phyloP scores from a whole-genome alignment of 208 protist genomes.

The Crithidia thermophila region DNA sequence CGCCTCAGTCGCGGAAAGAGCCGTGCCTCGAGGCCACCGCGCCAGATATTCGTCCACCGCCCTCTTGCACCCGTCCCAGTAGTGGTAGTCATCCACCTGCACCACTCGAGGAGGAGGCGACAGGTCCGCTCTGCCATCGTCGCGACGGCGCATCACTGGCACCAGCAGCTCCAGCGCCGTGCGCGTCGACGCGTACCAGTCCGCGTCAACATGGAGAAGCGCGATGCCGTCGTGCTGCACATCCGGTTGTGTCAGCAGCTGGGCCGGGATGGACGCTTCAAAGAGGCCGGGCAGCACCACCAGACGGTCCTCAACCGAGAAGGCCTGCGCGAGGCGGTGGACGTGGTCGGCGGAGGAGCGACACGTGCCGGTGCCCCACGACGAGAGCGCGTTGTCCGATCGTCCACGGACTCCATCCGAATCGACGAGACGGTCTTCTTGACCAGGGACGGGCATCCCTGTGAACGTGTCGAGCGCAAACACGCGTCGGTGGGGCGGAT shows the following conservation, averaged over 20 bases:
- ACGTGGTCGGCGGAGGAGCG: slow-evolving; percentile 41
- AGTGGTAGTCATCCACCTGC: slow-evolving; percentile 87
- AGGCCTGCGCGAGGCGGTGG: slow-evolving; percentile 46
- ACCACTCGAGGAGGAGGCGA: slow-evolving; percentile 33
- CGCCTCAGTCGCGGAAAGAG: neutral
- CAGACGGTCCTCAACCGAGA: slow-evolving; percentile 62
- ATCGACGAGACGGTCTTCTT: slow-evolving; percentile 26
- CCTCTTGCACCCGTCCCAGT: slow-evolving; percentile 65
- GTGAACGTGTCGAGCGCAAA: slow-evolving; percentile 76
- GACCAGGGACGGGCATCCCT: slow-evolving; percentile 68
- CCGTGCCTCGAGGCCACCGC: neutral
- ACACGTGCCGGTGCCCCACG: slow-evolving; percentile 78
- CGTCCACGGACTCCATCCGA: neutral
- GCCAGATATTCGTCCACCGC: slow-evolving; percentile 65
- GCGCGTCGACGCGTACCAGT: slow-evolving; percentile 82
- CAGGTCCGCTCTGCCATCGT: neutral
- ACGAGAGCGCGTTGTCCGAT: slow-evolving; percentile 14
- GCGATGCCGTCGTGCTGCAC: slow-evolving; percentile 37
- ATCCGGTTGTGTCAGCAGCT: slow-evolving; percentile 37
- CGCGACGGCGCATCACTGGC: slow-evolving; percentile 30
- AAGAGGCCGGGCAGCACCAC: slow-evolving; percentile 58
- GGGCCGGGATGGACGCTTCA: slow-evolving; percentile 44
- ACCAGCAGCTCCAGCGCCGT: slow-evolving; percentile 45
- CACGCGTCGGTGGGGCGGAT: slow-evolving; percentile 27
- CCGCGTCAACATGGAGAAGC: slow-evolving; percentile 74